Evolutionary conservation across 371 early-diverging fungal species (phyloP).

Genomic region (Saksenaea oblongispora): DNA sequence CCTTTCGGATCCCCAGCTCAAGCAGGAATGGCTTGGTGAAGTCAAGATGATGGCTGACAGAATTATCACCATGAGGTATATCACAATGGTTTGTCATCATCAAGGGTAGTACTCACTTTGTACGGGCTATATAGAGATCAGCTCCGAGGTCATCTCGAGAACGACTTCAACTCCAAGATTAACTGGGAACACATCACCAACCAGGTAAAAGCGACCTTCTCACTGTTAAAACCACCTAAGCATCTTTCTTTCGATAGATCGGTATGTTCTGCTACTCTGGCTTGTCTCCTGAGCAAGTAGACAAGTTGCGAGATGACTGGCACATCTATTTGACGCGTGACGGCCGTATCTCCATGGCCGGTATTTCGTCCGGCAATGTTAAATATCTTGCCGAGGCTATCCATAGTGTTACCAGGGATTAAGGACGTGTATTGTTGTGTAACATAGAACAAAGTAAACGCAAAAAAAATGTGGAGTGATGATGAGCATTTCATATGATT

Average conservation of each 20-base stretch:
- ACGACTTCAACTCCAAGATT: constrained; percentile 70
- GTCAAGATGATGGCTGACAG: constrained; percentile 94
- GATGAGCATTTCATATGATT: constrained; percentile 6
- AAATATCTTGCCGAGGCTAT: constrained; percentile 93
- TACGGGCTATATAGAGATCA: constrained; percentile 21
- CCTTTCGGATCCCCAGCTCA: constrained; percentile 69
- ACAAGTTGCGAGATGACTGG: constrained; percentile 77
- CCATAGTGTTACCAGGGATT: constrained; percentile 81
- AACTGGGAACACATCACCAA: constrained; percentile 92
- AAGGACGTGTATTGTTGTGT: neutral
- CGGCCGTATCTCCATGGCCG: constrained; percentile 96
- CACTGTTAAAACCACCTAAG: neutral
- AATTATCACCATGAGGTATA: constrained; percentile 88
- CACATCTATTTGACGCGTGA: constrained; percentile 93
- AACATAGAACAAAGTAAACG: constrained; percentile 1
- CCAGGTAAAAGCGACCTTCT: constrained; percentile 41
- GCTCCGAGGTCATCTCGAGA: constrained; percentile 76
- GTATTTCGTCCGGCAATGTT: constrained; percentile 89
- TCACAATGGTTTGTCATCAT: neutral
- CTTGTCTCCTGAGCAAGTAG: constrained; percentile 83
- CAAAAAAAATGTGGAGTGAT: constrained; percentile 4
- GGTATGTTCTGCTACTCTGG: constrained; percentile 99
- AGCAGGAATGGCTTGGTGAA: constrained; percentile 85
- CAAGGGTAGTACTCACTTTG: neutral
- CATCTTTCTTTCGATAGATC: constrained; percentile 45